A percentile compares a stretch with the other conserved stretches of the same genome.
Conservation (phyloP, 805 yeast species). For the Millerozyma miso region DNA sequence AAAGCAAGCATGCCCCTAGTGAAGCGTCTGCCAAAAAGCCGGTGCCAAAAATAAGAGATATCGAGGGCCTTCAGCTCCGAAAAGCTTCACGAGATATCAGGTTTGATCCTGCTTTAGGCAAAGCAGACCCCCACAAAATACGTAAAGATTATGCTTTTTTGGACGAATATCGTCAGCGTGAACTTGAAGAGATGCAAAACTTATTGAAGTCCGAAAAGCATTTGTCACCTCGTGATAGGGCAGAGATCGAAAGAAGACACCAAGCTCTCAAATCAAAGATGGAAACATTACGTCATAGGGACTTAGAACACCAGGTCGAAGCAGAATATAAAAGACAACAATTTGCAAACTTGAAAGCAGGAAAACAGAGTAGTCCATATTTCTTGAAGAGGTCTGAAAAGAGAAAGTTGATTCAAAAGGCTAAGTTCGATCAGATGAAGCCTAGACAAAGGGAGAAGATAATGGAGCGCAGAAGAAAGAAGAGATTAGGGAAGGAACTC, state of each 20-base stretch:
- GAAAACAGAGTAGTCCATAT: slow-evolving; percentile 48
- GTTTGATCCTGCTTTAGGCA: slow-evolving; percentile 87
- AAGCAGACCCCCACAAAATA: slow-evolving; percentile 62
- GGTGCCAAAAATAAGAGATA: slow-evolving; percentile 65
- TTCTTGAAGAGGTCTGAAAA: slow-evolving; percentile 68
- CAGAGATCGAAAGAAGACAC: slow-evolving; percentile 50
- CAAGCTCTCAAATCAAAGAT: slow-evolving; percentile 65
- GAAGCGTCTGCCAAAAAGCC: slow-evolving; percentile 72
- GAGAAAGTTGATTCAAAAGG: slow-evolving; percentile 69
- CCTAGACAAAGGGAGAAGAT: slow-evolving; percentile 71
- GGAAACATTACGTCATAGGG: slow-evolving; percentile 67
- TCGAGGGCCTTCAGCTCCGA: slow-evolving; percentile 58
- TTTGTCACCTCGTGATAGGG: slow-evolving; percentile 42
- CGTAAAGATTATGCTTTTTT: slow-evolving; percentile 80
- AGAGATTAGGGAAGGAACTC: slow-evolving; percentile 78
- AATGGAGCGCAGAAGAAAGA: slow-evolving; percentile 84
- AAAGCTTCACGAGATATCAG: slow-evolving; percentile 74
- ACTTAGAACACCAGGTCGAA: slow-evolving; percentile 65
- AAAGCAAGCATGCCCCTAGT: slow-evolving; percentile 81
- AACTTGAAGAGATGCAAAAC: slow-evolving; percentile 55
- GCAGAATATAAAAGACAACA: slow-evolving; percentile 54
- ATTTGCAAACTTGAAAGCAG: slow-evolving; percentile 40
- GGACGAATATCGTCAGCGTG: slow-evolving; percentile 78
- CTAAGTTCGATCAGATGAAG: slow-evolving; percentile 73
- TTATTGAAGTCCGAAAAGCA: slow-evolving; percentile 53